These are phyloP conservation scores for Mortierella sp. DNA, from an alignment of 371 early-diverging fungal species.

Conservation along the genomic window DNA sequence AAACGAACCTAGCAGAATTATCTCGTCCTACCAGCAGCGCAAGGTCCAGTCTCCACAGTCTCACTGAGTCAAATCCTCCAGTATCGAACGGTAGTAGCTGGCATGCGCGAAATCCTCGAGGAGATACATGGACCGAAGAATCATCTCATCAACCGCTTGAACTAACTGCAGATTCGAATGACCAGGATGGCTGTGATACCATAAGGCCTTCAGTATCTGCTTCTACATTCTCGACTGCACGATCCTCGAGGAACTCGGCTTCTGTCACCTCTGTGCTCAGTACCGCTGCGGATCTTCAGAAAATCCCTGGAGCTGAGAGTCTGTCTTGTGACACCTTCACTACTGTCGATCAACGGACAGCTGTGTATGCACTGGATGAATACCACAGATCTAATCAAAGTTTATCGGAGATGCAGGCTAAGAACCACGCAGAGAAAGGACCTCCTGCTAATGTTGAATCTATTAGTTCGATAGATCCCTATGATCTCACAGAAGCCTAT, in stretches of 20 bases:
- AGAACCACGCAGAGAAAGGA: not conserved
- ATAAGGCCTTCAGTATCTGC: conserved; percentile 7
- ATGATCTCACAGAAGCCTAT: conserved; percentile 47
- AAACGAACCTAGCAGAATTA: not conserved
- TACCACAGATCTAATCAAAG: conserved; percentile 21
- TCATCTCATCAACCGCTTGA: not conserved
- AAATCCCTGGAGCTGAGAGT: not conserved
- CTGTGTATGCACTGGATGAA: not conserved
- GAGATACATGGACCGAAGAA: not conserved
- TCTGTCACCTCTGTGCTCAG: conserved; percentile 6
- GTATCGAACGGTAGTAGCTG: not conserved
- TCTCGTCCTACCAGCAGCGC: conserved; percentile 7
- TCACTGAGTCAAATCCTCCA: not conserved
- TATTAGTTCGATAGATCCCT: conserved; percentile 5
- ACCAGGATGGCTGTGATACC: not conserved
- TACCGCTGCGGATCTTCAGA: not conserved
- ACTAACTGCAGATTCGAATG: not conserved
- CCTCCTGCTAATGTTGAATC: not conserved
- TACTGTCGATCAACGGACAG: not conserved
- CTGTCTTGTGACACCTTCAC: not conserved
- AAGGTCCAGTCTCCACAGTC: not conserved
- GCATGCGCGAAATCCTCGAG: not conserved
- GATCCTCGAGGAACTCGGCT: not conserved
- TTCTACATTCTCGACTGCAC: conserved; percentile 10
- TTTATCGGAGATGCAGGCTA: conserved; percentile 16